A percentile compares a stretch with the other conserved stretches of the same genome.
phyloP scores from a whole-genome alignment of 176 grass and related monocot species.

The Carex kokanica region DNA sequence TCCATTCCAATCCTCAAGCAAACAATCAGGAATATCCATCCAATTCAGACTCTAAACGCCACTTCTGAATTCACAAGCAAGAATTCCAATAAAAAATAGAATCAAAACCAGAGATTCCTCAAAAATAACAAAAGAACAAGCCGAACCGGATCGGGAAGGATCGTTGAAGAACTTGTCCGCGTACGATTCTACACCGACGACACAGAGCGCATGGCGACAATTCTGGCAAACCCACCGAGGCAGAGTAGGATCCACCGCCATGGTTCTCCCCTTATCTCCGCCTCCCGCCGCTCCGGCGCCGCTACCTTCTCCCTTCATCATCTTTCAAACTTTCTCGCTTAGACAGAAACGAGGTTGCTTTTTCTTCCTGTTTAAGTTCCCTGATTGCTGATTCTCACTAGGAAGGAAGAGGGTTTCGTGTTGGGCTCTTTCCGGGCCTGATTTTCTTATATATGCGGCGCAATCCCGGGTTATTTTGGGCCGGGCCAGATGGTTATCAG shows the following conservation, averaged over 20 bases:
- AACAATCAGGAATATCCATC: not conserved
- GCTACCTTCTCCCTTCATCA: constrained; percentile 41
- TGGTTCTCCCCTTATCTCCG: constrained; percentile 35
- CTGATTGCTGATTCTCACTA: not conserved
- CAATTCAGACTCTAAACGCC: not conserved
- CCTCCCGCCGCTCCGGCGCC: not conserved
- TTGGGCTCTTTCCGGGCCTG: not conserved
- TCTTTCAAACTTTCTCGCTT: not conserved
- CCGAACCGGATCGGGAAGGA: constrained; percentile 36
- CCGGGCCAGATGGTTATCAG: not conserved
- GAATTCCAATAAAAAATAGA: not conserved
- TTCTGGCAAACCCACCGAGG: constrained; percentile 70
- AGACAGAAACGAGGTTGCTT: not conserved
- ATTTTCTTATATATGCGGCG: not conserved
- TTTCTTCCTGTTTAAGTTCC: not conserved
- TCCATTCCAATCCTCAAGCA: not conserved
- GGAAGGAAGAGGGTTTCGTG: constrained; percentile 1
- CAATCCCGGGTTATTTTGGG: not conserved
- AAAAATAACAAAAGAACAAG: not conserved
- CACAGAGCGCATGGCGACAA: constrained; percentile 53
- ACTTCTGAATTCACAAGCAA: not conserved
- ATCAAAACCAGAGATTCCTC: not conserved
- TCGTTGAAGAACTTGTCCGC: constrained; percentile 45
- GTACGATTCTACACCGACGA: constrained; percentile 67
- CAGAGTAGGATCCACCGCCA: constrained; percentile 36